Conservation (phyloP, 805 yeast species). For the Candida chilensis region DNA sequence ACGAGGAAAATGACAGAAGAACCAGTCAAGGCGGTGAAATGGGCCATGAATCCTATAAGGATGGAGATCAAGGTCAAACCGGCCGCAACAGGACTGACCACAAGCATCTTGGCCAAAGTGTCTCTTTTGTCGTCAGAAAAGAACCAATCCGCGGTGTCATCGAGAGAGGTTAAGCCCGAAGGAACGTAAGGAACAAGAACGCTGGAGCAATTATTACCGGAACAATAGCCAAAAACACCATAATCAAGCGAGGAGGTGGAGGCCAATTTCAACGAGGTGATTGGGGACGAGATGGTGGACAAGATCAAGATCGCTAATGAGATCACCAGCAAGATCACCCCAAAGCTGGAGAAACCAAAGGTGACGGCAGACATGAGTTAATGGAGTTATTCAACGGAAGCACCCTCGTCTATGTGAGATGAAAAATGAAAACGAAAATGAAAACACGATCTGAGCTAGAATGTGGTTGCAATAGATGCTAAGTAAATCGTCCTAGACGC, state of each 20-base stretch:
- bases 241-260: conserved; percentile 33
- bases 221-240: conserved; percentile 67
- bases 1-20: conserved; percentile 19
- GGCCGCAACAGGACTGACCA: conserved; percentile 60
- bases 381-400: too few relatives aligned
- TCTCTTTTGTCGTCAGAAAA: conserved; percentile 36
- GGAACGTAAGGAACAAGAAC: conserved; percentile 37
- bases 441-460: too few relatives aligned
- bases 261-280: conserved; percentile 41
- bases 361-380: conserved; percentile 16
- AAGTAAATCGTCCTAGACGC: too few relatives aligned
- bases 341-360: conserved; percentile 26
- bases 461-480: too few relatives aligned
- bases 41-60: conserved; percentile 12
- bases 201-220: conserved; percentile 23
- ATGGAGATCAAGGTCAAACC: conserved; percentile 44
- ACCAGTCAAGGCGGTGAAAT: conserved; percentile 7
- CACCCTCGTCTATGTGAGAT: too few relatives aligned
- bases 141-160: conserved; percentile 34
- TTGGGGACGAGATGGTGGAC: conserved; percentile 56
- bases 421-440: too few relatives aligned
- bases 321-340: conserved; percentile 36
- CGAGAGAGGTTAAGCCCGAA: conserved; percentile 15
- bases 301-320: conserved; percentile 57
- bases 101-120: conserved; percentile 42